phyloP scores from a whole-genome alignment of 805 yeast species.

The Candida glaebosa region DNA sequence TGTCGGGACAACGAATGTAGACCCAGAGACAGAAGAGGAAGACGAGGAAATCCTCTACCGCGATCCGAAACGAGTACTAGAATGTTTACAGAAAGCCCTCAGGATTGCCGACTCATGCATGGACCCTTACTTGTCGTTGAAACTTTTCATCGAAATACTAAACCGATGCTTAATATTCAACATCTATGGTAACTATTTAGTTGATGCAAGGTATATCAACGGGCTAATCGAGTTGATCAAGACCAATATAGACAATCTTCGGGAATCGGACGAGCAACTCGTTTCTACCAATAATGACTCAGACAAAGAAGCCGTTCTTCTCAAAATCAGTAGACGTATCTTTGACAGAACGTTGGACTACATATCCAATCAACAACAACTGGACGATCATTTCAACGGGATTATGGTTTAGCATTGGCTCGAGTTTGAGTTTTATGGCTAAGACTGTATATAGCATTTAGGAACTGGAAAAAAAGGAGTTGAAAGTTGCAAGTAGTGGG shows the following conservation, averaged over 20 bases:
- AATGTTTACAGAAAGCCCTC: conserved; percentile 83
- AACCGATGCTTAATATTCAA: conserved; percentile 83
- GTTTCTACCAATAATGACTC: conserved; percentile 5
- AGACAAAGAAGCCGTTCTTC: conserved; percentile 23
- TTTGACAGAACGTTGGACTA: conserved; percentile 73
- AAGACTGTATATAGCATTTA: not conserved
- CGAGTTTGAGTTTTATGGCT: not conserved
- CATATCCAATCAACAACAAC: conserved; percentile 62
- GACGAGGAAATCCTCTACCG: conserved; percentile 20
- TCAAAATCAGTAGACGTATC: conserved; percentile 24
- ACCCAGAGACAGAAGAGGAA: conserved; percentile 9
- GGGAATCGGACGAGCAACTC: conserved; percentile 23
- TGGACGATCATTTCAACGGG: conserved; percentile 65
- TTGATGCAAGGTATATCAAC: conserved; percentile 73
- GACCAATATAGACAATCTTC: conserved; percentile 53
- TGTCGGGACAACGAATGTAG: conserved; percentile 13
- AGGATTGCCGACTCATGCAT: conserved; percentile 93
- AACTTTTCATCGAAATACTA: conserved; percentile 84
- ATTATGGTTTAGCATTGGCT: conserved; percentile 23
- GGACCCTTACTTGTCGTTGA: conserved; percentile 71
- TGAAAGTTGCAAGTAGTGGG: not conserved
- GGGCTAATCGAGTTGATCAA: conserved; percentile 82
- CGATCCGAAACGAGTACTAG: conserved; percentile 73
- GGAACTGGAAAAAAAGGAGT: not conserved
- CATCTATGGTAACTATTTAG: conserved; percentile 70